Evolutionary conservation across 768 basidiomycete species (phyloP), one percentile per base, ranked within the genome.

Genomic region (Chalciporus pseudorubinellus): DNA sequence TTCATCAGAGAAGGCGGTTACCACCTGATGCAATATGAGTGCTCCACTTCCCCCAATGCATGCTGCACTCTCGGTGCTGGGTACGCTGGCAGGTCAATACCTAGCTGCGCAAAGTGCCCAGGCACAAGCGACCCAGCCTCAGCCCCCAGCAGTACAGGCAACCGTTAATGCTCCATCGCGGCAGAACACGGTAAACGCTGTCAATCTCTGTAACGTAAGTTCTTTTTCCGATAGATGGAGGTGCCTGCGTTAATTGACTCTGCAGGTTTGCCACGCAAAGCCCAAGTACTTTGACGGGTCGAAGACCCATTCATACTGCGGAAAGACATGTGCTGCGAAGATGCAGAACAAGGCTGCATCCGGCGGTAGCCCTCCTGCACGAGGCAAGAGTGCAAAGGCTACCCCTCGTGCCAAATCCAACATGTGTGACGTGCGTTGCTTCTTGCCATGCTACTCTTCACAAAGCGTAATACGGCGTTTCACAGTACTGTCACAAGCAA

Each of bases 321-420:
- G 80, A 59, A 84, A 80, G 69, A 75, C 74, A 6, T 85, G 83
- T 59, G 71, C 72, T 38, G 78, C 81, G n/a, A 60, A 78, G 76
- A 67, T 70, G 50, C 58, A 71, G 72, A 65, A 57, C 51, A 59
- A 59, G 60, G 56, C 58, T 39, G 47, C 55, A 20, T 53, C 60
- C 19, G 58, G 62, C 41, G 59, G 58, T 16, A 65, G 61, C n/a
- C 64, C 60, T 43, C 57, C 72, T 12, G 53, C 61, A 40, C 66
- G 54, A 28, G 59, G 60, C 44, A 63, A 65, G 59, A 51, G 57
- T 44, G 41, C 56, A 49, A 65, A 62, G 55, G 50, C 64, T n/a
- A 18, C 52, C 33, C 36, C 66, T 42, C 65, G 64, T 45, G 48
- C 55, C 44, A 64, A 50, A 40, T 53, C 71, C 33, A 69, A 66